A percentile compares a stretch with the other conserved stretches of the same genome.
phyloP scores from a whole-genome alignment of 208 protist species.

The Entamoeba moshkovskii region DNA sequence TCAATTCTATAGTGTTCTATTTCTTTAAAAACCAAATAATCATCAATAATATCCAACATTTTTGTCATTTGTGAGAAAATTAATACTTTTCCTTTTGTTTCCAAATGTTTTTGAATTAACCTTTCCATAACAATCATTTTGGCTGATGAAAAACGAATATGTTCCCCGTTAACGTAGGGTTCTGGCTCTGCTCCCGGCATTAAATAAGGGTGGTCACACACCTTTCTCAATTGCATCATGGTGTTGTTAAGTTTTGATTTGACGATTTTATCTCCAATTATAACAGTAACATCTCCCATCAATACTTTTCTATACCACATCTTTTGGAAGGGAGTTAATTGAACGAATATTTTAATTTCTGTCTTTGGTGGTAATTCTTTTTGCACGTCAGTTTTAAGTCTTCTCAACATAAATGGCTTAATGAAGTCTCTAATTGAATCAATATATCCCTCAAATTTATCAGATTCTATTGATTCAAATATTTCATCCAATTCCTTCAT shows the following conservation, averaged over 20 bases:
- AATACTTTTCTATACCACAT: constrained; percentile 6
- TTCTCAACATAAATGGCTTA: constrained; percentile 27
- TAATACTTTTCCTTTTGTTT: constrained; percentile 64
- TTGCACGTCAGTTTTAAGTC: constrained; percentile 37
- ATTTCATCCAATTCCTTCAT: constrained; percentile 24
- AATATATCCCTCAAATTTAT: background rate
- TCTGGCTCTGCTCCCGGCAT: constrained; percentile 25
- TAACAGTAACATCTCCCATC: background rate
- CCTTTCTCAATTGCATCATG: constrained; percentile 38
- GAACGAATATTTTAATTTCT: constrained; percentile 14
- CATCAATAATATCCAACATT: constrained; percentile 86
- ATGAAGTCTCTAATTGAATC: constrained; percentile 15
- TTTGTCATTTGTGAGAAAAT: constrained; percentile 94
- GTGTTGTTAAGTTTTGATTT: constrained; percentile 23
- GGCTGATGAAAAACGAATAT: background rate
- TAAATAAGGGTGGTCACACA: constrained; percentile 37
- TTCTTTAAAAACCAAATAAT: constrained; percentile 62
- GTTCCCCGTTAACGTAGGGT: constrained; percentile 17
- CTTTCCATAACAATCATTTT: constrained; percentile 21
- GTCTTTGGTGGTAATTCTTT: constrained; percentile 23
- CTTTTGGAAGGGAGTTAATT: constrained; percentile 24
- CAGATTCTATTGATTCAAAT: constrained; percentile 11
- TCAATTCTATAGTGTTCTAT: constrained; percentile 23
- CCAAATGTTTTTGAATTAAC: background rate
- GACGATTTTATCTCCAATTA: background rate